Evolutionary conservation across 768 basidiomycete species (phyloP), one percentile per base, ranked within the genome.

Genomic region (Xanthoconium purpureum): DNA sequence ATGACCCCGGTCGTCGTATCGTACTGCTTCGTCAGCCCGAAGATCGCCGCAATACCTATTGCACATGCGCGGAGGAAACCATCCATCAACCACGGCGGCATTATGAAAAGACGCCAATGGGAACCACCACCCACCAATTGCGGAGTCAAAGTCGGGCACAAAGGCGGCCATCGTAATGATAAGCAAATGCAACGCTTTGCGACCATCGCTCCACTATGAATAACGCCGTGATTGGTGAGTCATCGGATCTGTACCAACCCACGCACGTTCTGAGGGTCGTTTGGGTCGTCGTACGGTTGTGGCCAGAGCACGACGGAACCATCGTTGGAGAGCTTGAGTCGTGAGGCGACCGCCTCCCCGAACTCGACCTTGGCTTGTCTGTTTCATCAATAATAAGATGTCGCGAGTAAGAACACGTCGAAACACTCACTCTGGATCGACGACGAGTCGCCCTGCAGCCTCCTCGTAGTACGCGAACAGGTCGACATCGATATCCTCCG

Each of bases 361-460:
- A 81, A 82, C 63, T 81, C 80, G 50, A 76, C 60, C 47, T 66
- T 69, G 8, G 82, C 82, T 60, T 80, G 78, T 32, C 78, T 80
- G 39, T 51, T 29, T 40, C 5, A 50, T 8, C 46, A 15, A 8
- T 33, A 33, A 30, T 45, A 20, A 57, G 28, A 28, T 3, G 33
- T 15, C 15, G 7, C 17, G 14, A 17, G 15, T 12, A 8, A 14
- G 2, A 30, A 28, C 10, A 8, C 5, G 18, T 6, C 3, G 11
- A 9, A 20, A 33, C 33, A 76, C 81, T 20, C 55, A 84, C 85
- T 75, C 70, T 13, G 84, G 84, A 66, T 87, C 84, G 13, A 87
- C 73, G 49, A 87, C 81, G 40, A 87, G 70, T 18, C 84, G 75
- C 11, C 85, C 85, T 1, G 82, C 83, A 56, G 74, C 72, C 12